phyloP scores from a whole-genome alignment of 2,329 filamentous ascomycete genomes.

The Diplodia corticola region DNA sequence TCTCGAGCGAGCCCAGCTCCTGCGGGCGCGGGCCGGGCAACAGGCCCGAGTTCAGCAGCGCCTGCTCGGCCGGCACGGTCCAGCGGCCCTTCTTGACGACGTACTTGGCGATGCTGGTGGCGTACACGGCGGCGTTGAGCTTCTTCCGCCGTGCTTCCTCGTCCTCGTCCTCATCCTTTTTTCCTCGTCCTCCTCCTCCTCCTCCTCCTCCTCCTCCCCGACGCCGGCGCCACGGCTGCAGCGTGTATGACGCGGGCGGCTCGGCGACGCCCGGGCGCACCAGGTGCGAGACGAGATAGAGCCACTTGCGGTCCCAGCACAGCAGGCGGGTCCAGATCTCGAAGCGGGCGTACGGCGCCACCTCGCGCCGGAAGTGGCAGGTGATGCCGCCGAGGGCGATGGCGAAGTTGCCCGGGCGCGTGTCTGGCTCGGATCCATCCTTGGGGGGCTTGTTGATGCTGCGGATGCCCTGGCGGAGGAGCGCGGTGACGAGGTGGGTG shows the following conservation, averaged over 20 bases:
- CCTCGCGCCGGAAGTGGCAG: constrained; percentile 51
- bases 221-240: constrained; percentile 54
- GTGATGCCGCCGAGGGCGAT: constrained; percentile 51
- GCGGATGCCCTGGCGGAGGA: constrained; percentile 48
- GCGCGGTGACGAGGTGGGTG: constrained; percentile 69
- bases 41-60: constrained; percentile 70
- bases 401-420: constrained; percentile 32
- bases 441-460: constrained; percentile 5
- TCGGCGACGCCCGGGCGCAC: constrained; percentile 47
- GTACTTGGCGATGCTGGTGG: constrained; percentile 52
- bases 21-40: constrained; percentile 68
- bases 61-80: constrained; percentile 78
- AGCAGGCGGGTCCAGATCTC: constrained; percentile 52
- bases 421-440: no score
- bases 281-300: constrained; percentile 51
- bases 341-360: constrained; percentile 46
- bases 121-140: constrained; percentile 48
- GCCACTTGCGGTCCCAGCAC: constrained; percentile 53
- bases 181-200: constrained; percentile 27
- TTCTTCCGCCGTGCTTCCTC: constrained; percentile 27
- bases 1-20: constrained; percentile 26
- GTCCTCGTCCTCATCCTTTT: constrained; percentile 29
- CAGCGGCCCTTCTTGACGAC: constrained; percentile 61
- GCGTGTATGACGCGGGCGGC: constrained; percentile 40
- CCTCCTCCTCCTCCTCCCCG: constrained; percentile 28